Evolutionary conservation across 2,329 filamentous ascomycete species (phyloP), one percentile per base, ranked within the genome.

Genomic region (Aotearoamyces nothofagi): DNA sequence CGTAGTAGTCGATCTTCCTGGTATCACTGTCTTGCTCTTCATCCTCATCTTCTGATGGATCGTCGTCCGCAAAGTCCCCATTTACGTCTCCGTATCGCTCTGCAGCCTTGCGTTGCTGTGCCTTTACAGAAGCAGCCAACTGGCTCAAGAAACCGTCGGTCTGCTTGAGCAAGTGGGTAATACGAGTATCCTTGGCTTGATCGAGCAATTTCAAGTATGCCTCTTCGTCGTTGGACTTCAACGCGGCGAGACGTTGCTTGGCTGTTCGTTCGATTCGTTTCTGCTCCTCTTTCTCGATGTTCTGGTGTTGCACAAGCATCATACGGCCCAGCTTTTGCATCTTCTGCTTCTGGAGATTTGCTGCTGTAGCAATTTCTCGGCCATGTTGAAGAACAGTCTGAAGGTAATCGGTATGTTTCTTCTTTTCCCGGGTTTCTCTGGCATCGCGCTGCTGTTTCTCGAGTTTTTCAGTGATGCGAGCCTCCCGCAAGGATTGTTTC

Each of bases 141-240:
- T 96, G 87, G 43, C 86, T 79, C 58, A 98, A 66, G 73, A 98
- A 98, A 30, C 86, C 86, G 53, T 98, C 87, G 29, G 90, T 98
- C 58, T 98, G 90, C 50, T 82, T 83, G 44, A 98, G 77, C 47
- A 98, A 61, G 53, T 98, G 90, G 6, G 90, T 93, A 40, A 98
- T 98, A 75, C 90, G 87, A 22, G 87, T 96, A 61, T 98, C 90
- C 63, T 98, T 98, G 47, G 90, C 90, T 56, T 98, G 87, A 49
- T 92, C 90, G 45, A 98, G 77, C 49, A 98, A 67, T 57, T 94
- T 94, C 57, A 98, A 71, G 53, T 98, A 98, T 1, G 90, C 92
- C 58, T 96, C 90, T 60, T 98, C 90, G 54, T 98, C 90, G 73
- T 98, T 92, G 46, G 90, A 87, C 60, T 94, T 96, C 52, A 98